Evolutionary conservation across 331 rosid genomes (phyloP), one percentile per base, ranked within the genome.

Genomic region (Malus hybrid): DNA sequence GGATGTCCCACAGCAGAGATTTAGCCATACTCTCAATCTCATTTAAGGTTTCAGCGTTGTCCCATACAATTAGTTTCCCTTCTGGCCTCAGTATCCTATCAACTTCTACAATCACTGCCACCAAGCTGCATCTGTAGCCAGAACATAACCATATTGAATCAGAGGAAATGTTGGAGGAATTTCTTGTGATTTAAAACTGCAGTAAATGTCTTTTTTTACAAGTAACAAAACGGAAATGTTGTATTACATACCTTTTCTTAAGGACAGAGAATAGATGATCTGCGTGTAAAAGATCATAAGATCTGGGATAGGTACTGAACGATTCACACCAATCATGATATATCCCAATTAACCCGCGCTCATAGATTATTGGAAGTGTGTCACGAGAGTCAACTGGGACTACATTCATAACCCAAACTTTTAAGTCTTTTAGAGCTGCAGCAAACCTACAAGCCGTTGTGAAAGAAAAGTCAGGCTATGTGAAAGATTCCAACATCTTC

Each of bases 261-360:
- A 85, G 79, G 26, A 67, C 74, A 34, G 91, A 88, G 77, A 92
- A 88, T 26, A 92, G 85, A 68, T 86, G 86, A 70, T 92, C 96
- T 5, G 93, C 97, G 78, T 92, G 90, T 48, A 89, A 82, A 81
- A 92, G 88, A 86, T 89, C 96, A 61, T 92, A 88, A 63, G 93
- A 74, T 78, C 97, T 79, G 15, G 97, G 97, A 75, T 92, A 92
- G 63, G 96, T 89, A 70, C 80, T 89, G 85, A 89, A 88, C 6
- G 97, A 89, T 79, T 92, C 96, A n/a, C 97, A 89, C 97, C 97
- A 92, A 71, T 92, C 93, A 65, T 92, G 97, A 77, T 92, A 92
- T 26, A 89, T 84, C 39, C 97, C 97, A 18, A 86, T 73, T 75
- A 92, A 76, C 58, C 96, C 93, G 32, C 96, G 96, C 83, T 92